These are phyloP conservation scores for Microcos paniculata DNA, from an alignment of 345 rosid genomes.

Conservation along the genomic window DNA sequence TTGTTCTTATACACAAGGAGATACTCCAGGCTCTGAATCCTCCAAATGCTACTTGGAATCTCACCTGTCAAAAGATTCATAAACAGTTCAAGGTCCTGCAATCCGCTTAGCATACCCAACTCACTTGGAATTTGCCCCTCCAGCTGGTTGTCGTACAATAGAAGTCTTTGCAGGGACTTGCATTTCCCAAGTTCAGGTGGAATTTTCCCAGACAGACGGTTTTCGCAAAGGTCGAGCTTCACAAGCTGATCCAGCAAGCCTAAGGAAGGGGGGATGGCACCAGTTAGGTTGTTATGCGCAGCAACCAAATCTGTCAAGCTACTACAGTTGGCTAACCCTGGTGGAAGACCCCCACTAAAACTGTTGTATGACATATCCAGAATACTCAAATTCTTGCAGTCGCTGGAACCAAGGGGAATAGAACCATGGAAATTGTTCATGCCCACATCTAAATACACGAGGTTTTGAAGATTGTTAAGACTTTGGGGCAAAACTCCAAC, in stretches of 20 bases:
- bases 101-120: slow-evolving; percentile 46
- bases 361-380: slow-evolving; percentile 60
- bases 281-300: slow-evolving; percentile 48
- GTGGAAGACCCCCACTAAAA: slow-evolving; percentile 58
- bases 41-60: slow-evolving; percentile 72
- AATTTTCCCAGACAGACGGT: slow-evolving; percentile 62
- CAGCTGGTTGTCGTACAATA: slow-evolving; percentile 52
- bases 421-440: slow-evolving; percentile 50
- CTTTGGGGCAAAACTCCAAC: slow-evolving; percentile 57
- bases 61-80: slow-evolving; percentile 60
- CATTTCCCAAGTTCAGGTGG: slow-evolving; percentile 74
- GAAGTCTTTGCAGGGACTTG: slow-evolving; percentile 46
- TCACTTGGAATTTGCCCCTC: slow-evolving; percentile 63
- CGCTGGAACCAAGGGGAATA: slow-evolving; percentile 43
- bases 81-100: slow-evolving; percentile 61
- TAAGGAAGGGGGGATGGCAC: slow-evolving; percentile 67
- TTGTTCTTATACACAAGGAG: slow-evolving; percentile 59
- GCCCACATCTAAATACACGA: slow-evolving; percentile 38
- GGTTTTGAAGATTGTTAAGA: slow-evolving; percentile 52
- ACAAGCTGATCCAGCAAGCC: slow-evolving; percentile 48
- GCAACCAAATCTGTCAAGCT: slow-evolving; percentile 41
- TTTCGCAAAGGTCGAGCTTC: slow-evolving; percentile 58
- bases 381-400: slow-evolving; percentile 44
- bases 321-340: slow-evolving; percentile 57
- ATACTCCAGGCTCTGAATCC: slow-evolving; percentile 48